These are phyloP conservation scores for Monosporascus sp. DNA, from an alignment of 2,329 filamentous ascomycete genomes.

Conservation along the genomic window DNA sequence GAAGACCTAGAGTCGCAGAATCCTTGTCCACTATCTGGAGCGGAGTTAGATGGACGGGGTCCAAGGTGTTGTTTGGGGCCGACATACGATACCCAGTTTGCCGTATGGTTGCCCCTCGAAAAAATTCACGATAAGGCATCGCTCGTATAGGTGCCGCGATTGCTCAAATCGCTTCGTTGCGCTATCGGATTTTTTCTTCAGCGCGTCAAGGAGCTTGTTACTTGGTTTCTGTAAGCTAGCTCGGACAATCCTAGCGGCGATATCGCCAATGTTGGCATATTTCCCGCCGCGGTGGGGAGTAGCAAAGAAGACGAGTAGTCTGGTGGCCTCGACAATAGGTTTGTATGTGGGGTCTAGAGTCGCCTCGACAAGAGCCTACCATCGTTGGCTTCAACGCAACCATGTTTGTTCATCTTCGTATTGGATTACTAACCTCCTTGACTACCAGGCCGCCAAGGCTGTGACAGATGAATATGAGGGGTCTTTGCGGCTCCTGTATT, in stretches of 20 bases:
- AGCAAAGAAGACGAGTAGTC: slow-evolving; percentile 7
- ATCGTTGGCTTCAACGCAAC: too few relatives aligned
- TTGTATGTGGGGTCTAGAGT: slow-evolving; percentile 4
- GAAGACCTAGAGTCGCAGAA: slow-evolving; percentile 7
- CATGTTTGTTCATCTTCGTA: too few relatives aligned
- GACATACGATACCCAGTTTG: slow-evolving; percentile 3
- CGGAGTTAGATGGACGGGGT: background rate
- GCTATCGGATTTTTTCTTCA: slow-evolving; percentile 1
- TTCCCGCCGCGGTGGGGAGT: slow-evolving; percentile 8
- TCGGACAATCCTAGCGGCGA: slow-evolving; percentile 4
- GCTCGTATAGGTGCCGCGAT: slow-evolving; percentile 9
- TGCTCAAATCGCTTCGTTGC: slow-evolving; percentile 2
- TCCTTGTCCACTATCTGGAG: slow-evolving; percentile 3
- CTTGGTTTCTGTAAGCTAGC: slow-evolving; percentile 3
- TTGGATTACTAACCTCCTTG: slow-evolving; percentile 3
- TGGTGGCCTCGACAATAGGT: slow-evolving; percentile 3
- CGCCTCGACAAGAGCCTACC: slow-evolving; percentile 7
- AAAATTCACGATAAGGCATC: slow-evolving; percentile 5
- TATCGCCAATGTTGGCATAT: slow-evolving; percentile 4
- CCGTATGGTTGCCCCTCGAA: slow-evolving; percentile 7
- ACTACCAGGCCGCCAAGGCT: slow-evolving; percentile 9
- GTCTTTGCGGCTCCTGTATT: slow-evolving; percentile 3
- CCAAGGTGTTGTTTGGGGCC: too few relatives aligned
- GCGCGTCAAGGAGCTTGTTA: slow-evolving; percentile 7
- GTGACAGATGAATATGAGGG: slow-evolving; percentile 12